Evolutionary conservation across 345 rosid species (phyloP), one percentile per base, ranked within the genome.

Genomic region (Aquilaria malaccensis): DNA sequence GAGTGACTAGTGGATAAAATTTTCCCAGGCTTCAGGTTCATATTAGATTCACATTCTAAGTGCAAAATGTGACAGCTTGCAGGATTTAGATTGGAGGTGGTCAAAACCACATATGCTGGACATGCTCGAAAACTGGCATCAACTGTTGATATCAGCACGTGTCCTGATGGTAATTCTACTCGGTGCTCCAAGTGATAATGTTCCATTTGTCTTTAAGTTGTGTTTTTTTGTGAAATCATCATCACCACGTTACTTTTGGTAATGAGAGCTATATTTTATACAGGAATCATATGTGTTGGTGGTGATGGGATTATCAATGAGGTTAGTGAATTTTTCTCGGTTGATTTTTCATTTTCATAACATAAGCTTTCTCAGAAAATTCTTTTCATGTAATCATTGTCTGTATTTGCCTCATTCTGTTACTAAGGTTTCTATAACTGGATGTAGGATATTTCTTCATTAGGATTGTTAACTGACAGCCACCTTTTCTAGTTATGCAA

Each of bases 301-400:
- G 99, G 99, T 64, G 99, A 94, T 69, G 99, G 99, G 59, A 88
- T 94, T 69, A 89, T 94, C 71, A 94, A 90, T 58, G 96, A 94
- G 99, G 97, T 90, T 30, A 66, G 96, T 70, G 22, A 22, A 22
- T 50, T 37, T 57, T 61, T 67, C 29, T 29, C 37, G 68, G 58
- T 52, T 33, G 32, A 50, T 30, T 43, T 48, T 5, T 37, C 43
- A 37, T 37, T 37, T 37, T 37, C 43, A 5, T 37, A 37, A 5
- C 43, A 5, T 37, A 37, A 5, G 5, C 43, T 37, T 37, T 37
- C 43, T 0, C 43, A 37, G 7, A 37, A 4, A 37, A 37, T 37
- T 37, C 43, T 37, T 4, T 37, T 9, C 7, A 4, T 37, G 43
- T 37, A 37, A 37, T 9, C 43, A 4, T 3, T 37, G 43, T 37